phyloP scores from a whole-genome alignment of 176 grass and related monocot genomes.

The Raddia distichophylla region DNA sequence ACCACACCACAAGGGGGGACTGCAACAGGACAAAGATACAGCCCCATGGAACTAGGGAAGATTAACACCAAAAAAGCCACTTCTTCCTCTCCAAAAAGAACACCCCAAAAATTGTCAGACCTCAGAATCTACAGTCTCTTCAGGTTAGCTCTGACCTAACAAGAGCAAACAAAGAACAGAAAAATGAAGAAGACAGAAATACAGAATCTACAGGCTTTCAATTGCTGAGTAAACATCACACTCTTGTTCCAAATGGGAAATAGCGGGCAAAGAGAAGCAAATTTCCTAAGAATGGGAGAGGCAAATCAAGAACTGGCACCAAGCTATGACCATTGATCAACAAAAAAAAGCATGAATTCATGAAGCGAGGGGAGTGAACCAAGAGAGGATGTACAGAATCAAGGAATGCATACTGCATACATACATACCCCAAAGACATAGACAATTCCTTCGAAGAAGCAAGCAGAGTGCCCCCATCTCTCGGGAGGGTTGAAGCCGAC shows the following conservation, averaged over 20 bases:
- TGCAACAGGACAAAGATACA: constrained; percentile 45
- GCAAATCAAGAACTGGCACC: not conserved
- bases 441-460: constrained; percentile 76
- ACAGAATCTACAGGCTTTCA: not conserved
- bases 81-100: constrained; percentile 29
- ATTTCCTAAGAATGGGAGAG: too few relatives aligned
- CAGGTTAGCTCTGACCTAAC: not conserved
- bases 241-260: not conserved
- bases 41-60: not conserved
- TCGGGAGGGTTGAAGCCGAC: constrained; percentile 85
- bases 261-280: not conserved
- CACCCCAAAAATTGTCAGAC: not conserved
- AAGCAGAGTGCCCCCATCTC: constrained; percentile 97
- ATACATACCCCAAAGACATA: constrained; percentile 90
- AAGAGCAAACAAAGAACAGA: too few relatives aligned
- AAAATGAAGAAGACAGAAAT: not conserved
- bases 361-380: not conserved
- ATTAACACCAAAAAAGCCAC: constrained; percentile 45
- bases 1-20: not conserved
- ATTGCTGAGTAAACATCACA: not conserved
- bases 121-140: not conserved
- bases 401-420: not conserved
- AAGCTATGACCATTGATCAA: constrained; percentile 6
- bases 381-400: not conserved
- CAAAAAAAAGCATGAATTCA: not conserved